Percentiles rank a stretch among this genome's conserved stretches.
phyloP scores from a whole-genome alignment of 257 asterid species.

The Ophiorrhiza pumila region DNA sequence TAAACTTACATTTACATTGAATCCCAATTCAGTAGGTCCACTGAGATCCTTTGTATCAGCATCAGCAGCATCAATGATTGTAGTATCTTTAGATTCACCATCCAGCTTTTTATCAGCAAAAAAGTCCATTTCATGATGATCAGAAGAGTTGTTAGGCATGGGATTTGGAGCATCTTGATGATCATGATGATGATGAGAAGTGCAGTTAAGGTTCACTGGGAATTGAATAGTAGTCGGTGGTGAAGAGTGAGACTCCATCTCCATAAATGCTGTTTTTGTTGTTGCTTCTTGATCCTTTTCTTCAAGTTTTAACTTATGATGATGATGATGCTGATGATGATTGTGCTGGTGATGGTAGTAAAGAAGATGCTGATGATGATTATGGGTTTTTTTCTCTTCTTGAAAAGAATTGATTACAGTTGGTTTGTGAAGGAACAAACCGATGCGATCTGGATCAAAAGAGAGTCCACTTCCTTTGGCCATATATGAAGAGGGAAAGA shows the following conservation, averaged over 20 bases:
- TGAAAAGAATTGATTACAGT: slow-evolving; percentile 18
- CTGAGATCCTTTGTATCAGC: slow-evolving; percentile 21
- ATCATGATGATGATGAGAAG: slow-evolving; percentile 3
- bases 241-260: slow-evolving; percentile 40
- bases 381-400: slow-evolving; percentile 6
- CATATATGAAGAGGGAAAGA: slow-evolving; percentile 43
- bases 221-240: slow-evolving; percentile 68
- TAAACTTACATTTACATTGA: slow-evolving; percentile 59
- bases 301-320: slow-evolving; percentile 17
- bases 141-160: not conserved
- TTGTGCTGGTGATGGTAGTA: slow-evolving; percentile 13
- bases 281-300: slow-evolving; percentile 6
- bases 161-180: not conserved
- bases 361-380: slow-evolving; percentile 7
- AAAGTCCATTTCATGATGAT: slow-evolving; percentile 68
- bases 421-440: slow-evolving; percentile 19
- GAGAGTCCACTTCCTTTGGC: slow-evolving; percentile 89
- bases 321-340: no score
- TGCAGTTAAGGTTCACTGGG: slow-evolving; percentile 54
- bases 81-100: slow-evolving; percentile 2
- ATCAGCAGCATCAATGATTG: slow-evolving; percentile 10
- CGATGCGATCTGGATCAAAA: slow-evolving; percentile 75
- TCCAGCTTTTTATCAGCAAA: slow-evolving; percentile 47
- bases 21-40: slow-evolving; percentile 37
- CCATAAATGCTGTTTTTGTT: not conserved